Conservation (phyloP, 352 stramenopile genomes). For the Blastocystis sp. region DNA sequence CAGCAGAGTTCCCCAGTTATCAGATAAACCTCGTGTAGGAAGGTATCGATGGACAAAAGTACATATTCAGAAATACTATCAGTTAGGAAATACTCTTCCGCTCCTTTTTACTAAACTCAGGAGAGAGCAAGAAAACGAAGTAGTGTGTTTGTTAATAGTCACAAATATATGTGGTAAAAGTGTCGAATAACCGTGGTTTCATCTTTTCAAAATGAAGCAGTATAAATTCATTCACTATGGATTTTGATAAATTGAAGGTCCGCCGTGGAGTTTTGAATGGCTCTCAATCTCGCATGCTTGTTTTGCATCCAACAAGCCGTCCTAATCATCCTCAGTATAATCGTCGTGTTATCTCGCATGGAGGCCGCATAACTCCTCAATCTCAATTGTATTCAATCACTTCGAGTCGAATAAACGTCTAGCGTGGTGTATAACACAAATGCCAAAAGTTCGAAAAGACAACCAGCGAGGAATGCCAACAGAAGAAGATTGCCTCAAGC, state of each 20-base stretch:
- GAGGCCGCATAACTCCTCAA: not conserved
- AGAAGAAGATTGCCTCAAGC: not conserved
- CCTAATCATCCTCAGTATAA: not conserved
- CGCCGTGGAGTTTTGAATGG: not conserved
- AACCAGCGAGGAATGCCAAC: not conserved
- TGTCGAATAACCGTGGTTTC: not conserved
- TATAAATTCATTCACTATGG: not conserved
- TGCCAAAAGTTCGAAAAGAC: not conserved
- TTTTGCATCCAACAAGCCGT: not conserved
- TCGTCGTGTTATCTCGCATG: not conserved
- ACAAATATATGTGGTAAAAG: not conserved
- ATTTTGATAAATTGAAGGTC: conserved; percentile 6
- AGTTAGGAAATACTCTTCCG: not conserved
- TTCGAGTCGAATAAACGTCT: not conserved
- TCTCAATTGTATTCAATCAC: not conserved
- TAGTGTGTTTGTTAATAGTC: conserved; percentile 33
- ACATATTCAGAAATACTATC: not conserved
- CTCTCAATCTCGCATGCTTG: not conserved
- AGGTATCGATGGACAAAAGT: conserved; percentile 11
- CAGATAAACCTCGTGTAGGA: not conserved
- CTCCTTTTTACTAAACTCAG: not conserved
- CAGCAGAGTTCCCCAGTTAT: not conserved
- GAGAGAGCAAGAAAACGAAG: not conserved
- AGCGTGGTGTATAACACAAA: not conserved
- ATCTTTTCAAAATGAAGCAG: not conserved